These are phyloP conservation scores for Metschnikowia sp. DNA, from an alignment of 805 yeast species.

Conservation along the genomic window DNA sequence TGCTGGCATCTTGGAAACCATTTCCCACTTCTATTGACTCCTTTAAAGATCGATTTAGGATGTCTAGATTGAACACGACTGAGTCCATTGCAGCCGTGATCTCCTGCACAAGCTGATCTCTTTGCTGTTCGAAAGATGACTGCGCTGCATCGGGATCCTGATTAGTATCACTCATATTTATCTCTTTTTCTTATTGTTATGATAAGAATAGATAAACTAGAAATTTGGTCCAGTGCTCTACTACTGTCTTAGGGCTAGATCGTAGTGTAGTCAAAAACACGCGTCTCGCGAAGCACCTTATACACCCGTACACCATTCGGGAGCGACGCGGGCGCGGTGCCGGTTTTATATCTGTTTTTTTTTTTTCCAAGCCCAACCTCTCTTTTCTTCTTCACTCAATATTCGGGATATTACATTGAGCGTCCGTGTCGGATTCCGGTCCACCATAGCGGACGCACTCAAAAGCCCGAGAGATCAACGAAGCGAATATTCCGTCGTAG, in stretches of 20 bases:
- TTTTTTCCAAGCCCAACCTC: background rate
- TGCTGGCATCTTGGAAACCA: slow-evolving; percentile 68
- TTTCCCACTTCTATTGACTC: slow-evolving; percentile 69
- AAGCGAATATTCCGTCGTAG: slow-evolving; percentile 14
- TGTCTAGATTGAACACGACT: slow-evolving; percentile 59
- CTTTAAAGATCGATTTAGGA: slow-evolving; percentile 64
- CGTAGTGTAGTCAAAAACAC: background rate
- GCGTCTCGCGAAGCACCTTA: background rate
- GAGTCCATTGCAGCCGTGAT: slow-evolving; percentile 59
- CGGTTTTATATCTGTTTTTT: background rate
- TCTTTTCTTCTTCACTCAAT: slow-evolving; percentile 2
- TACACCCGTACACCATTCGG: slow-evolving; percentile 5
- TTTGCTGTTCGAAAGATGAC: slow-evolving; percentile 49
- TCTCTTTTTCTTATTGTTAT: background rate
- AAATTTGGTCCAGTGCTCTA: too few relatives aligned
- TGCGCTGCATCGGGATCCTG: background rate
- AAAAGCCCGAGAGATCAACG: slow-evolving; percentile 17
- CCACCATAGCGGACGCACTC: slow-evolving; percentile 20
- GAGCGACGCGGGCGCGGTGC: background rate
- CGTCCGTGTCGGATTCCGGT: slow-evolving; percentile 16
- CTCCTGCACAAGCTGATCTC: slow-evolving; percentile 57
- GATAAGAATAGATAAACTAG: too few relatives aligned
- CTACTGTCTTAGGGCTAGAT: too few relatives aligned
- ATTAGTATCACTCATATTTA: background rate
- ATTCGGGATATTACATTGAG: slow-evolving; percentile 15